Conservation (phyloP, 768 basidiomycete species). For the Tulasnella calospora region DNA sequence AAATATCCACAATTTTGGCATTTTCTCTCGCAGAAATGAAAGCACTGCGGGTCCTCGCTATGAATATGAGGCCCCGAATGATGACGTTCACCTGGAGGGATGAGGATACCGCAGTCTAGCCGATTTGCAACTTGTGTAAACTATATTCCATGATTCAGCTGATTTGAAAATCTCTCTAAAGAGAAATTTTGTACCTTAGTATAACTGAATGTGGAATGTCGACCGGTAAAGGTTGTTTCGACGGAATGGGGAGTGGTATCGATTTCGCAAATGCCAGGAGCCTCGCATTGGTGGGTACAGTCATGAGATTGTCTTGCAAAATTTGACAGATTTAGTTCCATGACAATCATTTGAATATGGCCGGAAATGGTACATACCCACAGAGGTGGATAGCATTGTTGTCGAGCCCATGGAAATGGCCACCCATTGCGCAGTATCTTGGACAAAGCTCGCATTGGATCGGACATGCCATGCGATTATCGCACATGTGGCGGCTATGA, state of each 20-base stretch:
- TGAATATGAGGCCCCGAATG: slow-evolving; percentile 52
- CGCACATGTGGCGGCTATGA: slow-evolving; percentile 50
- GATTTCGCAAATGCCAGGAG: slow-evolving; percentile 53
- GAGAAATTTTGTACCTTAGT: slow-evolving; percentile 46
- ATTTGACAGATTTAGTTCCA: not conserved
- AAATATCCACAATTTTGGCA: slow-evolving; percentile 56
- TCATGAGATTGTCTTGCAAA: slow-evolving; percentile 45
- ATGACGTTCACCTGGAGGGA: slow-evolving; percentile 42
- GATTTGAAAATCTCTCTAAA: not conserved
- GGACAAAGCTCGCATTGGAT: slow-evolving; percentile 52
- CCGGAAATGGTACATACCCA: slow-evolving; percentile 41
- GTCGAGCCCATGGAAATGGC: slow-evolving; percentile 53
- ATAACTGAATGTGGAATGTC: slow-evolving; percentile 57
- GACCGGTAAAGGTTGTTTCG: slow-evolving; percentile 57
- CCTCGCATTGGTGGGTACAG: slow-evolving; percentile 45
- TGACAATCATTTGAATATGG: not conserved
- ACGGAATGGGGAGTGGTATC: slow-evolving; percentile 55
- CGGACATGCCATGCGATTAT: slow-evolving; percentile 48
- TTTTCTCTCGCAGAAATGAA: slow-evolving; percentile 54
- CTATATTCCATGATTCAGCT: not conserved
- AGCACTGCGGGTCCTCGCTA: slow-evolving; percentile 41
- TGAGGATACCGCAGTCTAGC: slow-evolving; percentile 46
- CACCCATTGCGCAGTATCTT: slow-evolving; percentile 45
- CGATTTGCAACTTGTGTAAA: slow-evolving; percentile 46
- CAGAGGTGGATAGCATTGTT: slow-evolving; percentile 48